A percentile compares a stretch with the other conserved stretches of the same genome.
Evolutionary conservation across 2,329 filamentous ascomycete species (phyloP).

Genomic region (Fusarium algeriense): DNA sequence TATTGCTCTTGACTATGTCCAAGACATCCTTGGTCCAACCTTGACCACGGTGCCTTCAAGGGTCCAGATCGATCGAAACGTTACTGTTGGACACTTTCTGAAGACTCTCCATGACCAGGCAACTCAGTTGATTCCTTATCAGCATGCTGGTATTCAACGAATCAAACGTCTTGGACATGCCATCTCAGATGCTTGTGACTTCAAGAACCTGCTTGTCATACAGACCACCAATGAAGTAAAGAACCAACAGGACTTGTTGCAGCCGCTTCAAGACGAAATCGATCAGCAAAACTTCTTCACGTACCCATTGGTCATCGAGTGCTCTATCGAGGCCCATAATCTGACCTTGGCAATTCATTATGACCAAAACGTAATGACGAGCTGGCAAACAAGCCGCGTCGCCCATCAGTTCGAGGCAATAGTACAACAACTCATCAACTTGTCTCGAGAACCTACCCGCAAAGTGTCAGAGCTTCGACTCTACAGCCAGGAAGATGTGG

Average conservation of each 20-base stretch:
- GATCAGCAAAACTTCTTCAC: conserved; percentile 38
- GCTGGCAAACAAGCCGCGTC: conserved; percentile 28
- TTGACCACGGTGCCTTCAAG: conserved; percentile 30
- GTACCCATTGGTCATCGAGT: conserved; percentile 44
- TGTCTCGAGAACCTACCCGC: conserved; percentile 1
- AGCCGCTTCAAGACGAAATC: conserved; percentile 9
- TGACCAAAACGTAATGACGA: conserved; percentile 13
- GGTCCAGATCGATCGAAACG: conserved; percentile 10
- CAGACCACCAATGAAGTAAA: conserved; percentile 25
- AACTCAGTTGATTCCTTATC: conserved; percentile 42
- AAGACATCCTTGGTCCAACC: conserved; percentile 33
- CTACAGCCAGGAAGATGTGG: conserved; percentile 17
- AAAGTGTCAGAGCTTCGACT: conserved; percentile 31
- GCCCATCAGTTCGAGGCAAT: conserved; percentile 34
- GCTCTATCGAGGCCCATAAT: conserved; percentile 9
- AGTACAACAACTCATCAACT: conserved; percentile 25
- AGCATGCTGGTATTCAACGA: conserved; percentile 50
- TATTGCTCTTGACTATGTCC: conserved; percentile 15
- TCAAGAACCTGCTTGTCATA: conserved; percentile 50
- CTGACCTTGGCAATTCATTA: conserved; percentile 30
- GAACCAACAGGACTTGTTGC: neutral
- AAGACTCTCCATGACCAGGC: neutral
- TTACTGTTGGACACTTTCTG: conserved; percentile 8
- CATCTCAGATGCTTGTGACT: conserved; percentile 37
- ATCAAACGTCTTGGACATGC: conserved; percentile 40